Conservation (phyloP, 257 asterid species). For the Salvia hispanica region DNA sequence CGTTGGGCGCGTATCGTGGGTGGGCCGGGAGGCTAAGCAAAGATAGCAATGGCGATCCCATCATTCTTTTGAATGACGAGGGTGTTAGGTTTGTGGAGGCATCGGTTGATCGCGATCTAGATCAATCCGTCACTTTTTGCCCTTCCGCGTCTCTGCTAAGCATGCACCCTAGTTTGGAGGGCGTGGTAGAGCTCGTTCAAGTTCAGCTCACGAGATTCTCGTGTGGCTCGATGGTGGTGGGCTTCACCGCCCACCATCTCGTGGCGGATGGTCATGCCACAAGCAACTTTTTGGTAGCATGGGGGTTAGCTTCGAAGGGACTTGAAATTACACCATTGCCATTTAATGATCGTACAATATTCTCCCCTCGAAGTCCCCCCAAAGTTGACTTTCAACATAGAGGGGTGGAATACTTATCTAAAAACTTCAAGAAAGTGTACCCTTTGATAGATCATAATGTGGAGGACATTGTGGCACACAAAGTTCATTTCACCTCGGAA, state of each 20-base stretch:
- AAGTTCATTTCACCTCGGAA: conserved; percentile 55
- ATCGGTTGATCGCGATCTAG: conserved; percentile 52
- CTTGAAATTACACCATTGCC: conserved; percentile 50
- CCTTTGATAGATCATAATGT: conserved; percentile 41
- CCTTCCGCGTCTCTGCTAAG: conserved; percentile 57
- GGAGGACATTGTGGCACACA: conserved; percentile 57
- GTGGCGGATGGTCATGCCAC: conserved; percentile 81
- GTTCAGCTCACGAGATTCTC: conserved; percentile 77
- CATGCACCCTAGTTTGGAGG: conserved; percentile 65
- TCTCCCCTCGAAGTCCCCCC: conserved; percentile 63
- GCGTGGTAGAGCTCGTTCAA: conserved; percentile 63
- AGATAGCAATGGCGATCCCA: conserved; percentile 43
- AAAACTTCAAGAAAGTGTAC: conserved; percentile 35
- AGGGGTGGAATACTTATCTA: conserved; percentile 57
- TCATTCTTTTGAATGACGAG: conserved; percentile 61
- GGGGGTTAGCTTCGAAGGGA: conserved; percentile 79
- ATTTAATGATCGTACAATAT: conserved; percentile 54
- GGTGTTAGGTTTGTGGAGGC: conserved; percentile 85
- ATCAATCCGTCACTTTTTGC: conserved; percentile 39
- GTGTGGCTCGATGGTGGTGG: conserved; percentile 82
- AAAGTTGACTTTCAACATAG: conserved; percentile 56
- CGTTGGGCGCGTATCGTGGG: conserved; percentile 56
- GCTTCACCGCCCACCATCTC: conserved; percentile 74
- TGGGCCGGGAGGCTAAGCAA: conserved; percentile 80
- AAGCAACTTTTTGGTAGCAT: conserved; percentile 71